phyloP scores from a whole-genome alignment of 495 filamentous ascomycete genomes.

The Podospora pseudocomata region DNA sequence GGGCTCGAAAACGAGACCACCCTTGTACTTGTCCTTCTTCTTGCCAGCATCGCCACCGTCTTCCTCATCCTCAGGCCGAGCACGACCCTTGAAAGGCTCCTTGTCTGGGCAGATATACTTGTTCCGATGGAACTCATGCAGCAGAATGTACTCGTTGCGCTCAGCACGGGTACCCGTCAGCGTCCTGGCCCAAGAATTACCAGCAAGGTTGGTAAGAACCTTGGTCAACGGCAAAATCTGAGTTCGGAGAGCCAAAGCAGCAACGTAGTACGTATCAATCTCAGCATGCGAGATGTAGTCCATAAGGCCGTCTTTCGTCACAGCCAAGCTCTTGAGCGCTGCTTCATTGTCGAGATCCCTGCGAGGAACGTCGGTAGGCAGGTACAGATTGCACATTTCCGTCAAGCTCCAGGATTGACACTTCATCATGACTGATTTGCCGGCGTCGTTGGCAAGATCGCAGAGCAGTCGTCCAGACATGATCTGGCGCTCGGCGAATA shows the following conservation, averaged over 20 bases:
- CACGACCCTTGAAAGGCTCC: conserved; percentile 63
- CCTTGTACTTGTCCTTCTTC: conserved; percentile 99
- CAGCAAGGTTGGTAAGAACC: conserved; percentile 91
- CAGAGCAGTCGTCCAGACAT: conserved; percentile 87
- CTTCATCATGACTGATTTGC: conserved; percentile 95
- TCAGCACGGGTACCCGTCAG: conserved; percentile 93
- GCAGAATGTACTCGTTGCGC: conserved; percentile 97
- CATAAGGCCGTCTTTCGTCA: conserved; percentile 78
- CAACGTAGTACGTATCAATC: conserved; percentile 91
- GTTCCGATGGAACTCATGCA: conserved; percentile 92
- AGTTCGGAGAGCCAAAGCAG: conserved; percentile 77
- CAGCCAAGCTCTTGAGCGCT: conserved; percentile 84
- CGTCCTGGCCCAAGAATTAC: conserved; percentile 97
- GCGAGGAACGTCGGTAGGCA: conserved; percentile 61
- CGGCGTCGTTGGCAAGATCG: conserved; percentile 93
- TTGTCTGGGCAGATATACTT: conserved; percentile 99
- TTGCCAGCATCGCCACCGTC: conserved; percentile 62
- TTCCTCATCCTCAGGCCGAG: conserved; percentile 62
- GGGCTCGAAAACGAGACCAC: conserved; percentile 95
- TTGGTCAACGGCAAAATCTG: conserved; percentile 94
- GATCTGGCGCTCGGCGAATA: conserved; percentile 87
- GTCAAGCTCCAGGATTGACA: conserved; percentile 97
- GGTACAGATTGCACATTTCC: conserved; percentile 91
- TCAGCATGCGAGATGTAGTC: conserved; percentile 91
- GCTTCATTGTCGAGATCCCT: conserved; percentile 83